A percentile compares a stretch with the other conserved stretches of the same genome.
phyloP scores from a whole-genome alignment of 257 asterid genomes.

The Rauvolfia tetraphylla region DNA sequence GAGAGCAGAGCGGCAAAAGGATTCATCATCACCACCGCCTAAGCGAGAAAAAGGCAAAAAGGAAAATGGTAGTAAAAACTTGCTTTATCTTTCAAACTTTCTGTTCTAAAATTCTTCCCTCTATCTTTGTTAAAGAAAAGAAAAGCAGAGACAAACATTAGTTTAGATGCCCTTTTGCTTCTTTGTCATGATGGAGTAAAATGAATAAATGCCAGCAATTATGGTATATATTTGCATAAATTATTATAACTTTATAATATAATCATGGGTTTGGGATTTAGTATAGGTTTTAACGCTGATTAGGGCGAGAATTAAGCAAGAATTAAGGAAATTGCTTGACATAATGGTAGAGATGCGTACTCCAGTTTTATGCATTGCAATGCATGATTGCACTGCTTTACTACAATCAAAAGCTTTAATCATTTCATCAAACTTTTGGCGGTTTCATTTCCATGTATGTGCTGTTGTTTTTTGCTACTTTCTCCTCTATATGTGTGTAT shows the following conservation, averaged over 20 bases:
- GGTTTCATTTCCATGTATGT: not conserved
- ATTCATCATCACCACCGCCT: not conserved
- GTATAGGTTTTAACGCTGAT: conserved; percentile 10
- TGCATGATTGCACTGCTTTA: conserved; percentile 29
- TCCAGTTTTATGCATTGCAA: conserved; percentile 24
- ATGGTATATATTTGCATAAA: not conserved
- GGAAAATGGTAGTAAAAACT: not conserved
- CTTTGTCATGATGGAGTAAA: conserved; percentile 15
- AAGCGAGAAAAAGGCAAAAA: not conserved
- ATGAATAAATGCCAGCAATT: conserved; percentile 10
- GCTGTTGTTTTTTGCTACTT: not conserved
- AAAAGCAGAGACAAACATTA: conserved; percentile 20
- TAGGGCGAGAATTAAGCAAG: conserved; percentile 43
- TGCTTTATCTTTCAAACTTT: conserved; percentile 2
- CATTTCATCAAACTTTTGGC: conserved; percentile 33
- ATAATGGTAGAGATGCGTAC: not conserved
- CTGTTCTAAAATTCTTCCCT: conserved; percentile 8
- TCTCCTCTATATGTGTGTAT: not conserved
- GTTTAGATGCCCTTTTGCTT: conserved; percentile 14
- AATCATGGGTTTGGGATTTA: conserved; percentile 7
- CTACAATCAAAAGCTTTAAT: conserved; percentile 37
- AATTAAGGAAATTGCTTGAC: conserved; percentile 24
- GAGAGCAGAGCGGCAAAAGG: not conserved
- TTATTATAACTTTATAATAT: not conserved
- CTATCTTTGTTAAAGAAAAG: not conserved